Base-by-base conservation (phyloP, 306 rosid genomes). In the Prunus salicina region DNA sequence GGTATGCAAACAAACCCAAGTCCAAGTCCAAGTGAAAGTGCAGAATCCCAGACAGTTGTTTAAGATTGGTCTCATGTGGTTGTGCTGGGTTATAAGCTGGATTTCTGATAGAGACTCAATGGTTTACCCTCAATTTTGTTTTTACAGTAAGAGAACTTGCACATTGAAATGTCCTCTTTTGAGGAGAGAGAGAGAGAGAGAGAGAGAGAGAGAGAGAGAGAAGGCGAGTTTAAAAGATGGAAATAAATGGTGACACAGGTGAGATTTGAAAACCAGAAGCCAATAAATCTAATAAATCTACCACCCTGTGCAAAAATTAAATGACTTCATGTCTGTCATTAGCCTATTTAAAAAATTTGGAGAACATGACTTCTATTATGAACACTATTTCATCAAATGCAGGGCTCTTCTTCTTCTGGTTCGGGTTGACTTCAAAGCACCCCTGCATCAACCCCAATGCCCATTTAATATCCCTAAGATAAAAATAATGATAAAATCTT, bases 381-480 rank as follows among this genome's bases (percentile, higher is more conserved):
- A n/a, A 43, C 27, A 70, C 74, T 70, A 68, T 70, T 73, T 81
- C 76, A 76, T 76, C 72, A 69, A 81, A 79, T 38, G 79, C 81
- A 67, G 68, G 65, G 41, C 52, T 12, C 77, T 67, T 67, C 12
- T 27, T 27, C 12, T 52, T 41, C 52, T 67, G 7, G 60, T 18
- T 47, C 52, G 18, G 56, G 86, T 83, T 91, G 89, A 88, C 96
- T 84, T 87, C 14, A 61, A 64, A 11, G 53, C 45, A 74, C 58
- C 24, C 64, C 60, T 18, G 81, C 96, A 89, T 86, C 93, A 81
- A 83, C 75, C 80, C 91, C 89, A 56, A 81, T 73, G 87, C 45
- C 45, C 65, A 79, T 67, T 86, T 78, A 85, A 82, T 75, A 62
- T 30, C 43, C 20, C 62, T 61, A 25, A 22, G 18, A 20, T 76